Conservation (phyloP, 768 basidiomycete genomes). For the Serendipita sp. region DNA sequence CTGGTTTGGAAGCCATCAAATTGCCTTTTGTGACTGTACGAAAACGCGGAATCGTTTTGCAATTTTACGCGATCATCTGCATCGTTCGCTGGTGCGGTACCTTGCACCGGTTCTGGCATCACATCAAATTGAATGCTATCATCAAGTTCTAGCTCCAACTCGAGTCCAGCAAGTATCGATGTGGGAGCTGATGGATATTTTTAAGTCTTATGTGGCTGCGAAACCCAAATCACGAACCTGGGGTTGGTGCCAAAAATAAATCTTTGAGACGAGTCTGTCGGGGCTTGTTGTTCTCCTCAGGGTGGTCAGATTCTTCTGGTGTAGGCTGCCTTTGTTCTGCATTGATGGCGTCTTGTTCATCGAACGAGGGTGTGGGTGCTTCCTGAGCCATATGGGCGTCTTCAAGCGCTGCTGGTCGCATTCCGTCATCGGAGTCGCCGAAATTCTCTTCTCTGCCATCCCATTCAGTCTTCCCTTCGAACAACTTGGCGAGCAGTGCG, state of each 20-base stretch:
- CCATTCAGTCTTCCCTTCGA: conserved; percentile 40
- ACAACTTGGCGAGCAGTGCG: conserved; percentile 27
- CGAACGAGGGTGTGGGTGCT: conserved; percentile 8
- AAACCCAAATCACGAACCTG: conserved; percentile 30
- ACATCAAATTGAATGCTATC: conserved; percentile 27
- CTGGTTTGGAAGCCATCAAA: neutral
- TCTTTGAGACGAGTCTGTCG: conserved; percentile 39
- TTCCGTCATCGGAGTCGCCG: conserved; percentile 33
- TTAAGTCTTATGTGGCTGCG: neutral
- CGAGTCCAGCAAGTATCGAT: conserved; percentile 40
- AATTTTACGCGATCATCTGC: neutral
- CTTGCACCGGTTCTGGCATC: neutral
- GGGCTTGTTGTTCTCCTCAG: neutral
- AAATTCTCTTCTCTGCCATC: conserved; percentile 40
- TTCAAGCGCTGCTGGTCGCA: conserved; percentile 12
- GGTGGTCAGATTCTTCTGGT: conserved; percentile 11
- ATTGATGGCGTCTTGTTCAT: conserved; percentile 18
- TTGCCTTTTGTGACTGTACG: neutral
- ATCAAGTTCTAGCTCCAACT: conserved; percentile 57
- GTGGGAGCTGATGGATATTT: conserved; percentile 29
- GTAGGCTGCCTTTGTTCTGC: conserved; percentile 8
- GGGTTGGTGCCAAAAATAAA: conserved; percentile 57
- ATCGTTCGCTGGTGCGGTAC: neutral
- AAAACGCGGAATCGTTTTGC: neutral
- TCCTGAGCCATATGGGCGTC: neutral